Base-by-base conservation (phyloP, 1,139 yeast species). In the Pichia sp. region DNA sequence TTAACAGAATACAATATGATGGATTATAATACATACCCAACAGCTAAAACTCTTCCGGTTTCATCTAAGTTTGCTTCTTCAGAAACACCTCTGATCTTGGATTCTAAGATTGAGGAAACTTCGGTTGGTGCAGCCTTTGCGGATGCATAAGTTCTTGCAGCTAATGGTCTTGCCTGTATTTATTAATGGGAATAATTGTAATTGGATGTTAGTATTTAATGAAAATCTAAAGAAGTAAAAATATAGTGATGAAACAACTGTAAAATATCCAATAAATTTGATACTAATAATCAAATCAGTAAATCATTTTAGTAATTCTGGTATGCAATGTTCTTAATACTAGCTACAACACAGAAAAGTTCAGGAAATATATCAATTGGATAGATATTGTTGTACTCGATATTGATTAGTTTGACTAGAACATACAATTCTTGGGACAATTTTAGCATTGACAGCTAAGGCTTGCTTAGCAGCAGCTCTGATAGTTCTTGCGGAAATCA, bases 81-180 rank as follows among this genome's bases (percentile, higher is more conserved):
- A 61, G 96, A 84, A 65, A 92, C 94, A 76, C 98, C 98, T 79
- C 96, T 89, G 80, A 94, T 94, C 79, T 95, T 89, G 74, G 92
- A 96, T 79, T 94, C 98, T 69, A 94, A 83, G 76, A 94, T 92
- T 56, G 97, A 88, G 62, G 98, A 89, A 63, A 94, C 98, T 79
- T 94, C 99, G 64, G 98, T 92, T 70, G 99, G 97, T 64, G 95
- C 90, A 68, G 97, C 95, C 83, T 92, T 94, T 65, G 95, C 94
- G 58, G 94, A 83, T 69, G 97, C 97, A 70, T 80, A 87, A 74
- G 95, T 83, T 67, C 85, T 73, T 57, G 75, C 74, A 67, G 82
- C 81, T 68, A 77, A 72, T 69, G 89, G 87, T 75, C 86, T 85
- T 67, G 87, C 84, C 86, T 80, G 49, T 51, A 50, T 8, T 16